phyloP scores from a whole-genome alignment of 1,284 basidiomycete genomes.

The Microbotryum saponariae region DNA sequence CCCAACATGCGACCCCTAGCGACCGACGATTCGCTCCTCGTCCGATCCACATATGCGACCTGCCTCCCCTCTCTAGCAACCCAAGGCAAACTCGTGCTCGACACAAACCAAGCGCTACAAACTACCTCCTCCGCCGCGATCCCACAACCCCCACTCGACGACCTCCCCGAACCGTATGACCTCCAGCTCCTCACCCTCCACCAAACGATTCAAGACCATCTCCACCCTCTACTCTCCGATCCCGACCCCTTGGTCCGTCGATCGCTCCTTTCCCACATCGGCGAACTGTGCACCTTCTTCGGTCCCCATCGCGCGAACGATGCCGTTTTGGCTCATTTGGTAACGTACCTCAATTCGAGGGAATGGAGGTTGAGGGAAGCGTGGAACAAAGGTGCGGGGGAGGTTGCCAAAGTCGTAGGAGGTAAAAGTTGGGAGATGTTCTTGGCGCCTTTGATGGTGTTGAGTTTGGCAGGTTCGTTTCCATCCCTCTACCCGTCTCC shows the following conservation, averaged over 20 bases:
- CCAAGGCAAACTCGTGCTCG: conserved; percentile 73
- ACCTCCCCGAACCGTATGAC: conserved; percentile 64
- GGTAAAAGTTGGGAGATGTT: conserved; percentile 76
- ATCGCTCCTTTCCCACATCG: conserved; percentile 61
- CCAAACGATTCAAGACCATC: conserved; percentile 74
- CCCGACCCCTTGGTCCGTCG: conserved; percentile 50
- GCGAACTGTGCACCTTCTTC: conserved; percentile 83
- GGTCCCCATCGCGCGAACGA: conserved; percentile 90
- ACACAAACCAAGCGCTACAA: conserved; percentile 84
- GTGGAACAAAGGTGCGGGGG: conserved; percentile 92
- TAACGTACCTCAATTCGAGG: conserved; percentile 93
- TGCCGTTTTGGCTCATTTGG: conserved; percentile 90
- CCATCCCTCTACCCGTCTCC: not conserved
- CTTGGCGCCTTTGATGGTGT: conserved; percentile 87
- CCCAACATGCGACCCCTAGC: conserved; percentile 78
- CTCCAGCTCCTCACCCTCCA: conserved; percentile 77
- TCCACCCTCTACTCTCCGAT: conserved; percentile 60
- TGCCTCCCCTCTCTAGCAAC: conserved; percentile 77
- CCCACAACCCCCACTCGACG: not conserved
- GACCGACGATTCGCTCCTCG: conserved; percentile 75
- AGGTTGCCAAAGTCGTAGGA: conserved; percentile 86
- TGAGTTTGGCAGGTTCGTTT: conserved; percentile 72
- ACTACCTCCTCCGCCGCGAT: conserved; percentile 39
- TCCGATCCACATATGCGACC: conserved; percentile 80
- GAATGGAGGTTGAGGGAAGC: conserved; percentile 77